phyloP scores from a whole-genome alignment of 192 early-diverging fungal species.

The Coemansia sp. region DNA sequence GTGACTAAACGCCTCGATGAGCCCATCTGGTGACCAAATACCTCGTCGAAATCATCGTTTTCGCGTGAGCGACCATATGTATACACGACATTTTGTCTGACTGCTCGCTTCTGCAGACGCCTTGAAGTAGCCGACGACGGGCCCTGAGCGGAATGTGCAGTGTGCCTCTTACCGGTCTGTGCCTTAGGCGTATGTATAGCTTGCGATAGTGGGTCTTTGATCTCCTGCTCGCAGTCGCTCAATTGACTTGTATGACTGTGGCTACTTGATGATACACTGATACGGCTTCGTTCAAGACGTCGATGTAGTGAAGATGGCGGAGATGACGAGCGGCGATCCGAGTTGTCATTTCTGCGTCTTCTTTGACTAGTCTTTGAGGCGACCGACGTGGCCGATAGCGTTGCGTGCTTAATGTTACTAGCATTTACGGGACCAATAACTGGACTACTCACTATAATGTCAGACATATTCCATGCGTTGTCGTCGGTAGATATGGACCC shows the following conservation, averaged over 20 bases:
- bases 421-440: constrained; percentile 6
- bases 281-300: constrained; percentile 16
- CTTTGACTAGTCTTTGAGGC: not conserved
- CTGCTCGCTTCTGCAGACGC: constrained; percentile 38
- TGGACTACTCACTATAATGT: constrained; percentile 20
- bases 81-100: constrained; percentile 40
- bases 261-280: constrained; percentile 23
- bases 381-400: not conserved
- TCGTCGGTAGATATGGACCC: not conserved
- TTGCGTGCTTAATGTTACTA: not conserved
- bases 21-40: constrained; percentile 17
- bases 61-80: constrained; percentile 45
- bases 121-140: constrained; percentile 41
- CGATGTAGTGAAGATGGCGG: constrained; percentile 34
- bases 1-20: constrained; percentile 5
- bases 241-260: constrained; percentile 17
- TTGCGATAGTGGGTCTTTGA: not conserved
- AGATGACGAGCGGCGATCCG: constrained; percentile 35
- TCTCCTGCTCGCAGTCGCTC: constrained; percentile 6
- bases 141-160: constrained; percentile 14
- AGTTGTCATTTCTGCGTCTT: not conserved
- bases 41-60: constrained; percentile 17
- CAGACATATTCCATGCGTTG: constrained; percentile 26
- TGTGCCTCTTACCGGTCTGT: constrained; percentile 14
- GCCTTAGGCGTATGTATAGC: constrained; percentile 16